phyloP scores from a whole-genome alignment of 192 early-diverging fungal genomes.

The Thamnidium elegans region DNA sequence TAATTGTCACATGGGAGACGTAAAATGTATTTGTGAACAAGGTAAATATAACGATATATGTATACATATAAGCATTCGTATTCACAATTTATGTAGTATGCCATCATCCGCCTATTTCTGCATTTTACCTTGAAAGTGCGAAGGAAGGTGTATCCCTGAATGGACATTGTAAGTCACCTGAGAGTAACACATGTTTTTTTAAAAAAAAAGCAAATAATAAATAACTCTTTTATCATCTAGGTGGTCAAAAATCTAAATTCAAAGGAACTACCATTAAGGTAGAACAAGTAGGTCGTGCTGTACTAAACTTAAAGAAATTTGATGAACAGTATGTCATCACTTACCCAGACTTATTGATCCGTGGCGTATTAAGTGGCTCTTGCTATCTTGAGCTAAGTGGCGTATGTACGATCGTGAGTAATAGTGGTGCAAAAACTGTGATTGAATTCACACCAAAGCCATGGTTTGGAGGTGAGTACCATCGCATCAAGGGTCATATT shows the following conservation, averaged over 20 bases:
- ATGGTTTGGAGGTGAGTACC: slow-evolving; percentile 64
- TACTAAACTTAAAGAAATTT: slow-evolving; percentile 47
- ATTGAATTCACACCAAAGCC: slow-evolving; percentile 61
- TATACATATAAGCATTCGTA: background rate
- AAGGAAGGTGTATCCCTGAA: slow-evolving; percentile 59
- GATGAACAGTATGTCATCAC: slow-evolving; percentile 59
- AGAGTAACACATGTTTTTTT: background rate
- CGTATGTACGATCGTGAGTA: slow-evolving; percentile 54
- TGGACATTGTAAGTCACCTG: slow-evolving; percentile 41
- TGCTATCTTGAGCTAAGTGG: slow-evolving; percentile 63
- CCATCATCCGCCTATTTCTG: slow-evolving; percentile 72
- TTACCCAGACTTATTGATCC: slow-evolving; percentile 57
- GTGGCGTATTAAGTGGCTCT: slow-evolving; percentile 57
- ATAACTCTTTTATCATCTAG: slow-evolving; percentile 1
- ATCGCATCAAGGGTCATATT: slow-evolving; percentile 37
- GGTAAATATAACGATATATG: slow-evolving; percentile 1
- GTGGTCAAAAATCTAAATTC: slow-evolving; percentile 60
- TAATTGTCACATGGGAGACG: slow-evolving; percentile 51
- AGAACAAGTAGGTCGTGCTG: slow-evolving; percentile 62
- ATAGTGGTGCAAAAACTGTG: slow-evolving; percentile 48
- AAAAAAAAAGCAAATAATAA: background rate
- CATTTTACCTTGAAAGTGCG: slow-evolving; percentile 63
- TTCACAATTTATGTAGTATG: slow-evolving; percentile 39
- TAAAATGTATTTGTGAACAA: slow-evolving; percentile 61
- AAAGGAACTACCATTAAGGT: slow-evolving; percentile 62